These are phyloP conservation scores for Calvatia gigantea DNA, from an alignment of 768 basidiomycete species.

Conservation along the genomic window DNA sequence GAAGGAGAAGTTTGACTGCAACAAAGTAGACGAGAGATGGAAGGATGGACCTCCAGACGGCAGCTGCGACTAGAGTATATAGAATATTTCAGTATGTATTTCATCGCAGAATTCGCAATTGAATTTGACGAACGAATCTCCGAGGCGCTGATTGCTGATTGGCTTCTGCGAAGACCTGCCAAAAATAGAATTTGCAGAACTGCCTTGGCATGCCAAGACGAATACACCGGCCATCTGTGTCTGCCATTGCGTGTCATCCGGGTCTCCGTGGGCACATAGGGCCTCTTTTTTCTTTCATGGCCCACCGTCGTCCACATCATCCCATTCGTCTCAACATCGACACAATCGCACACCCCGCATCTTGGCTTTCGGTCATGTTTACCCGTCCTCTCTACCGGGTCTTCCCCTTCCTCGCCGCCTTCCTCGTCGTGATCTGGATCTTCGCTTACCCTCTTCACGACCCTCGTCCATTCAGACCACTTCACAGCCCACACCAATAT, in stretches of 20 bases:
- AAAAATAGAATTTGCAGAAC: background rate
- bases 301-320: slow-evolving; percentile 1
- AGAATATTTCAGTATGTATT: slow-evolving; percentile 1
- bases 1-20: slow-evolving; percentile 81
- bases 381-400: slow-evolving; percentile 7
- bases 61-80: slow-evolving; percentile 74
- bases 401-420: background rate
- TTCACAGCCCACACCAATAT: background rate
- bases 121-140: too few relatives aligned
- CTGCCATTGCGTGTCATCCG: background rate
- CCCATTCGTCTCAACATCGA: slow-evolving; percentile 4
- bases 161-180: background rate
- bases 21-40: slow-evolving; percentile 85
- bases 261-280: background rate
- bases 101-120: background rate
- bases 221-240: background rate
- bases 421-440: slow-evolving; percentile 7
- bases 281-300: background rate
- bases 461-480: background rate
- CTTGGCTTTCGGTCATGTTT: background rate
- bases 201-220: background rate
- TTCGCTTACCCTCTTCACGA: slow-evolving; percentile 1
- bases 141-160: too few relatives aligned
- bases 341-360: background rate
- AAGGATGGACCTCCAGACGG: slow-evolving; percentile 87